These are phyloP conservation scores for Aspergillus leporis DNA, from an alignment of 495 filamentous ascomycete genomes.

Conservation along the genomic window DNA sequence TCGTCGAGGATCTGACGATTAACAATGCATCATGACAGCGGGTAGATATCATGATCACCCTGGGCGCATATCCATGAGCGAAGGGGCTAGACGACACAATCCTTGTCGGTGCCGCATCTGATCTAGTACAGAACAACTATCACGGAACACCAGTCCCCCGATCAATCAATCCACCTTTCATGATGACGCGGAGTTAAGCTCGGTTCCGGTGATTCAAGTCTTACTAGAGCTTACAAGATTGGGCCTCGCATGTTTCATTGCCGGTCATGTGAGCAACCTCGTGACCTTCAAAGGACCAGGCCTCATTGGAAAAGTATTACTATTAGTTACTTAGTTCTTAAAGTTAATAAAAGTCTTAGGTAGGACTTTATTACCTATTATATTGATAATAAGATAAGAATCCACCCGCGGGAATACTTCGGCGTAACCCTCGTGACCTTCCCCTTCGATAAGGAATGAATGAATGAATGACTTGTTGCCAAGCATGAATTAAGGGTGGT, in stretches of 20 bases:
- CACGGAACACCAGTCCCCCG: neutral
- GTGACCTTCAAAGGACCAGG: neutral
- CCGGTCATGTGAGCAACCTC: neutral
- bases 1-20: too few species aligned
- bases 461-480: too few species aligned
- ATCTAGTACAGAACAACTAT: neutral
- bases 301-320: neutral
- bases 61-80: neutral
- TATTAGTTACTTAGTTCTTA: neutral
- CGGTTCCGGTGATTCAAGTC: too few species aligned
- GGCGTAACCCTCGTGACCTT: too few species aligned
- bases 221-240: neutral
- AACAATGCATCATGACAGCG: too few species aligned
- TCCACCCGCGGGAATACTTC: too few species aligned
- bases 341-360: too few species aligned
- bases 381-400: too few species aligned
- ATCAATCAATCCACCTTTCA: neutral
- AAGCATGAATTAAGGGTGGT: too few species aligned
- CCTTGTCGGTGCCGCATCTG: neutral
- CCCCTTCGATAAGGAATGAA: too few species aligned
- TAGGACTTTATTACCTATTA: too few species aligned
- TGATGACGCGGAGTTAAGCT: neutral
- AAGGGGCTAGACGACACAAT: neutral
- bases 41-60: neutral
- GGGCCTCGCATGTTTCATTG: neutral